phyloP scores from a whole-genome alignment of 345 rosid species.

The Eucalyptus shirleyi region DNA sequence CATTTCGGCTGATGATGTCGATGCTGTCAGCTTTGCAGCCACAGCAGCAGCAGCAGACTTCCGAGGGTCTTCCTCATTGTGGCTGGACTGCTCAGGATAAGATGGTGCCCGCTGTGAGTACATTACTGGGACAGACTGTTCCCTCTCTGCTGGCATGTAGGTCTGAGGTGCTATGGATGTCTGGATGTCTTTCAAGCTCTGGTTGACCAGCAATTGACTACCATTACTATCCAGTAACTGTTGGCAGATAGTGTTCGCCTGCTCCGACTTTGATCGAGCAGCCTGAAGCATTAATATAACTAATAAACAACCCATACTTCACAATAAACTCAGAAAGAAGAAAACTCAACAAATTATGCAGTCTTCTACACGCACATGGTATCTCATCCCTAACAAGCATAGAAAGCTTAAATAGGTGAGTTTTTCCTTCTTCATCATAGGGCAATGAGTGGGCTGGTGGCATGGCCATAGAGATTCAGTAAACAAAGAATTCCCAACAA shows the following conservation, averaged over 20 bases:
- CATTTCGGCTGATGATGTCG: slow-evolving; percentile 88
- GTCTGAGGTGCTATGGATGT: slow-evolving; percentile 22
- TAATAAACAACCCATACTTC: neutral
- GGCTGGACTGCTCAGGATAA: slow-evolving; percentile 6
- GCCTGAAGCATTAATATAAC: slow-evolving; percentile 8
- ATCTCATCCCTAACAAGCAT: neutral
- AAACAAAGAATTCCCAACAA: neutral
- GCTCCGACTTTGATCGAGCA: slow-evolving; percentile 51
- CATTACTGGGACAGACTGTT: slow-evolving; percentile 61
- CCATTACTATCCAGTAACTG: slow-evolving; percentile 26
- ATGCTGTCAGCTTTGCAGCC: slow-evolving; percentile 84
- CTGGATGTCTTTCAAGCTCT: slow-evolving; percentile 31
- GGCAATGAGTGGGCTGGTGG: neutral
- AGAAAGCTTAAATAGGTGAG: neutral
- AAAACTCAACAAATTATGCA: neutral
- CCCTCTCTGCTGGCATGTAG: slow-evolving; percentile 28
- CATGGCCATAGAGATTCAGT: neutral
- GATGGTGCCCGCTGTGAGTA: slow-evolving; percentile 22
- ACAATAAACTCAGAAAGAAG: neutral
- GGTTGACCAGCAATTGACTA: slow-evolving; percentile 20
- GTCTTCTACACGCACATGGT: neutral
- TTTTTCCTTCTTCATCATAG: neutral
- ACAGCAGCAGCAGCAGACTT: slow-evolving; percentile 83
- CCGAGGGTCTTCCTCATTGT: slow-evolving; percentile 36
- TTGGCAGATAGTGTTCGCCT: slow-evolving; percentile 27